A percentile compares a stretch with the other conserved stretches of the same genome.
Conservation (phyloP, 2,329 filamentous ascomycete species). For the Botrytis hyacinthi region DNA sequence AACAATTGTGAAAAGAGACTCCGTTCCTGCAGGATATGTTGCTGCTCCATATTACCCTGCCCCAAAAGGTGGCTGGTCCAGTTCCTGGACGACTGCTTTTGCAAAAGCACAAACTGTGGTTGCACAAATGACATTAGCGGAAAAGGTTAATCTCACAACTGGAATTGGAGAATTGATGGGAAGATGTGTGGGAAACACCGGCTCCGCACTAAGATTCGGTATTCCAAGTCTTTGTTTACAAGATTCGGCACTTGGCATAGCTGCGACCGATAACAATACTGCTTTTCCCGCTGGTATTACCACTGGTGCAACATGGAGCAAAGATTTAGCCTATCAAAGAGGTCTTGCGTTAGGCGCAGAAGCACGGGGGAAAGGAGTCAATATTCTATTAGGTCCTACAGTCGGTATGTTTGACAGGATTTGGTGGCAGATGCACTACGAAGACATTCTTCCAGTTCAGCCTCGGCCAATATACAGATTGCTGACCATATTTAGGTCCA, state of each 20-base stretch:
- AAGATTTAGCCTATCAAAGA: constrained; percentile 65
- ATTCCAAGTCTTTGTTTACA: constrained; percentile 71
- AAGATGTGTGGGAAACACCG: constrained; percentile 73
- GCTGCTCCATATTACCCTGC: constrained; percentile 36
- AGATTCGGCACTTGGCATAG: constrained; percentile 69
- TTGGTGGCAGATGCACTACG: too few species aligned
- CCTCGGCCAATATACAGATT: background rate
- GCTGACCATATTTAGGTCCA: constrained; percentile 48
- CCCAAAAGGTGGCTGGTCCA: constrained; percentile 54
- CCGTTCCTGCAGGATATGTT: constrained; percentile 33
- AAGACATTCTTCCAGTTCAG: background rate
- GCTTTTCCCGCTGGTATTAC: constrained; percentile 80
- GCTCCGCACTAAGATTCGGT: constrained; percentile 66
- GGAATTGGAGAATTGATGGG: constrained; percentile 70
- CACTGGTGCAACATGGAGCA: constrained; percentile 71
- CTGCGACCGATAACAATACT: constrained; percentile 71
- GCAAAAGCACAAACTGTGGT: constrained; percentile 66
- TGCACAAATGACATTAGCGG: constrained; percentile 72
- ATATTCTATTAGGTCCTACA: constrained; percentile 60
- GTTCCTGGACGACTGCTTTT: constrained; percentile 65
- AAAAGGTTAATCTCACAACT: constrained; percentile 75
- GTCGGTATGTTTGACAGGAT: constrained; percentile 43
- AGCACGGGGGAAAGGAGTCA: constrained; percentile 69
- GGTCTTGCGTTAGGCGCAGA: constrained; percentile 69
- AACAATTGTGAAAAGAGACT: constrained; percentile 1